Evolutionary conservation across 2,329 filamentous ascomycete species (phyloP).

Genomic region (Aspergillus fijiensis): DNA sequence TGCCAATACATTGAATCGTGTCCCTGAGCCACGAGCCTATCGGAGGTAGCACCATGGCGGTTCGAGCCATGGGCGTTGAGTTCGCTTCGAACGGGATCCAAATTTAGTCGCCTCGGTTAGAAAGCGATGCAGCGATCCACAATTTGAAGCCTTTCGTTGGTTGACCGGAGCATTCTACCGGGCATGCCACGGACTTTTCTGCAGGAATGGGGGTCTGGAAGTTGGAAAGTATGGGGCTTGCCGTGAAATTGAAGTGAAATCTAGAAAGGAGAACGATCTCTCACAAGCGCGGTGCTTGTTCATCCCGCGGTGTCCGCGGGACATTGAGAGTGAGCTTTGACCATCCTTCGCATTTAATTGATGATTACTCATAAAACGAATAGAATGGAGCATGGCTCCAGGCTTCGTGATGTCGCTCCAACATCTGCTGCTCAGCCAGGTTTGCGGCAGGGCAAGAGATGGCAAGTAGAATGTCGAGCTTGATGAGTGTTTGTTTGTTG

Average conservation of each 20-base stretch:
- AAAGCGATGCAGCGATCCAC: slow-evolving; percentile 4
- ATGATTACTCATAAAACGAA: too few species aligned
- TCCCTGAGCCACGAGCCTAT: not conserved
- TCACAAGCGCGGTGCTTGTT: not conserved
- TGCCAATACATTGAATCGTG: not conserved
- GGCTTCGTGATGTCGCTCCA: not conserved
- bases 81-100: slow-evolving; percentile 5
- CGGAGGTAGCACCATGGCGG: not conserved
- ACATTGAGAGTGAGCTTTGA: not conserved
- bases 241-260: not conserved
- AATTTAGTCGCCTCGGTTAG: slow-evolving; percentile 17
- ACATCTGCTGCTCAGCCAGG: not conserved
- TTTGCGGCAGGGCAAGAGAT: not conserved
- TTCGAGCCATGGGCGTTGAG: not conserved
- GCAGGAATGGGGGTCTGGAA: too few species aligned
- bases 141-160: not conserved
- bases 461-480: not conserved
- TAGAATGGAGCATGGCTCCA: not conserved
- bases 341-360: too few species aligned
- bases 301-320: not conserved
- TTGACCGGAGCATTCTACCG: not conserved
- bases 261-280: not conserved
- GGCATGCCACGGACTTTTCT: not conserved
- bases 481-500: not conserved
- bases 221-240: not conserved